Evolutionary conservation across 495 filamentous ascomycete species (phyloP).

Genomic region (Podospora fimiseda): DNA sequence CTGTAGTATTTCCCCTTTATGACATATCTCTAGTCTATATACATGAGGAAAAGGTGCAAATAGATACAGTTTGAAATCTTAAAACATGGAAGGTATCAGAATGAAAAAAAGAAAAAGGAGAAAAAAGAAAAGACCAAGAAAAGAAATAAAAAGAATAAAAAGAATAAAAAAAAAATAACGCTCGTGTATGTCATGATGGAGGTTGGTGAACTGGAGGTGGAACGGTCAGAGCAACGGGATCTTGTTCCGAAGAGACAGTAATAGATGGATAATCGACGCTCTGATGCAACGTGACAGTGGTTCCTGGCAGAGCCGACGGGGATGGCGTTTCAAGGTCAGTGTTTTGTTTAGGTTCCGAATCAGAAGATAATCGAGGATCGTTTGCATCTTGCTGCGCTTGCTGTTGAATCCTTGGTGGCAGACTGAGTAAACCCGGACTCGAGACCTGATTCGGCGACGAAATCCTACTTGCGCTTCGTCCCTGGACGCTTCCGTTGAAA

Average conservation of each 20-base stretch:
- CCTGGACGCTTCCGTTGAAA: slow-evolving; percentile 2
- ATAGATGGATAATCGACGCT: neutral
- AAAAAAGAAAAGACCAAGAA: too few species aligned
- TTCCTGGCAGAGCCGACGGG: neutral
- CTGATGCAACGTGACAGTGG: neutral
- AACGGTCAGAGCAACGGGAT: neutral
- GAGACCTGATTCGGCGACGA: neutral
- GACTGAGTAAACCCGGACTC: neutral
- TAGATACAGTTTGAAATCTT: too few species aligned
- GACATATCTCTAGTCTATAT: too few species aligned
- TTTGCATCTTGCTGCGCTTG: too few species aligned
- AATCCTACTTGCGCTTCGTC: neutral
- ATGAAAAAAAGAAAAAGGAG: too few species aligned
- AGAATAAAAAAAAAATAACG: too few species aligned
- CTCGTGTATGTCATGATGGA: too few species aligned
- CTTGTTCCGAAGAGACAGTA: neutral
- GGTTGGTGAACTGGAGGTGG: neutral
- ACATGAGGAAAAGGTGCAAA: too few species aligned
- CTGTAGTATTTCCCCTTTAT: too few species aligned
- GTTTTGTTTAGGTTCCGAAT: neutral
- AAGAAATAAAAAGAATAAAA: too few species aligned
- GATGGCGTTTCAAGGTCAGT: neutral
- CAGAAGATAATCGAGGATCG: neutral
- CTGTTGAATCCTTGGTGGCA: neutral
- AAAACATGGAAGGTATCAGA: too few species aligned